Conservation (phyloP, 441 rosid species). For the Arabidopsis hybrid region DNA sequence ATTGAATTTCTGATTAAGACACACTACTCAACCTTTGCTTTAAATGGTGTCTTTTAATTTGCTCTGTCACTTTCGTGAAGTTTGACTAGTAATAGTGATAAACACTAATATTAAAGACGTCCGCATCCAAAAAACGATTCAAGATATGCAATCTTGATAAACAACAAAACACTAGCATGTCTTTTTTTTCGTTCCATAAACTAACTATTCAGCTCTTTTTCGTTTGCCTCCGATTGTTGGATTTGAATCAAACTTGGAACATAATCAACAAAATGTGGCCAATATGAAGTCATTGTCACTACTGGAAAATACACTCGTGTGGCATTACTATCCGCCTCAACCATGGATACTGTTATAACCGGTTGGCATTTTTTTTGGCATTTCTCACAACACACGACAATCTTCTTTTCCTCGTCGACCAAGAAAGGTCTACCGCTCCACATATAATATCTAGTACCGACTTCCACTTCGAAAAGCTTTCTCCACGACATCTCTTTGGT, state of each 20-base stretch:
- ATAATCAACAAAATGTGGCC: not conserved
- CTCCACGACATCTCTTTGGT: not conserved
- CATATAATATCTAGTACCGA: too few species aligned
- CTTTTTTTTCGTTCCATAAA: too few species aligned
- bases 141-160: not conserved
- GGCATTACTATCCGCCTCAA: not conserved
- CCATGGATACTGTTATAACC: not conserved
- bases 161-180: not conserved
- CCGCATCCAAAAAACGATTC: not conserved
- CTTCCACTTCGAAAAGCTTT: not conserved
- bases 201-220: too few species aligned
- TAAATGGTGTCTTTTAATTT: constrained; percentile 31
- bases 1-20: constrained; percentile 42
- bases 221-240: too few species aligned
- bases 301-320: not conserved
- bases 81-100: not conserved
- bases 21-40: constrained; percentile 25
- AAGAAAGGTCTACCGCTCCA: not conserved
- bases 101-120: not conserved
- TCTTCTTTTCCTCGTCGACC: not conserved
- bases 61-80: constrained; percentile 11
- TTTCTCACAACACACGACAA: not conserved
- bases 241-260: too few species aligned
- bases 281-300: not conserved
- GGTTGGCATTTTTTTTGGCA: rapidly evolving